A percentile compares a stretch with the other conserved stretches of the same genome.
Conservation (phyloP, 2,329 filamentous ascomycete genomes). For the Fusarium sp. region DNA sequence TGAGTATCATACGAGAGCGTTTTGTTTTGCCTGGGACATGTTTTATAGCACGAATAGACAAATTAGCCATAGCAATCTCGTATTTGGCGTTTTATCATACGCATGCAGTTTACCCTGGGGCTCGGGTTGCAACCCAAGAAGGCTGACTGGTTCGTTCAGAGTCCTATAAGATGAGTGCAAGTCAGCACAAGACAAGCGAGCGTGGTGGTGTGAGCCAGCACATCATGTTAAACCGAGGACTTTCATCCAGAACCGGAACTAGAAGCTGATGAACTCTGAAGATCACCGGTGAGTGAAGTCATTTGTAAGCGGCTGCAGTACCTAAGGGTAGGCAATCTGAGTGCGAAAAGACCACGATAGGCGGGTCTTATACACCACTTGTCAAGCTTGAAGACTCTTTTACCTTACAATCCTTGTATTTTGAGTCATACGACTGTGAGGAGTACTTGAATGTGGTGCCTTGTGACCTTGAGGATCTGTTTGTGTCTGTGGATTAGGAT, state of each 20-base stretch:
- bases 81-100: background rate
- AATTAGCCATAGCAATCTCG: background rate
- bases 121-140: background rate
- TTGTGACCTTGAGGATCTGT: slow-evolving; percentile 24
- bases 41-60: background rate
- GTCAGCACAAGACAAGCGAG: slow-evolving; percentile 1
- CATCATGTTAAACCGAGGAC: background rate
- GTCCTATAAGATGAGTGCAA: slow-evolving; percentile 1
- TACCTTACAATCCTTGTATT: slow-evolving; percentile 10
- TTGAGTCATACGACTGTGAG: slow-evolving; percentile 16
- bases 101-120: background rate
- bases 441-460: background rate
- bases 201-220: slow-evolving; percentile 1
- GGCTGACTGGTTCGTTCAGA: background rate
- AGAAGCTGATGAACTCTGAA: background rate
- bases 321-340: background rate
- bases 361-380: background rate
- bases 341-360: background rate
- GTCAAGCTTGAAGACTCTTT: background rate
- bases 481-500: background rate
- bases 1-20: slow-evolving; percentile 14
- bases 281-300: background rate
- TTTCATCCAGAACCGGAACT: background rate
- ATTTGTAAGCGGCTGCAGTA: slow-evolving; percentile 2
- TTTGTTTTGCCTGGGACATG: background rate